These are phyloP conservation scores for Pezizomycotina sp. DNA, from an alignment of 2,329 filamentous ascomycete species.

Conservation along the genomic window DNA sequence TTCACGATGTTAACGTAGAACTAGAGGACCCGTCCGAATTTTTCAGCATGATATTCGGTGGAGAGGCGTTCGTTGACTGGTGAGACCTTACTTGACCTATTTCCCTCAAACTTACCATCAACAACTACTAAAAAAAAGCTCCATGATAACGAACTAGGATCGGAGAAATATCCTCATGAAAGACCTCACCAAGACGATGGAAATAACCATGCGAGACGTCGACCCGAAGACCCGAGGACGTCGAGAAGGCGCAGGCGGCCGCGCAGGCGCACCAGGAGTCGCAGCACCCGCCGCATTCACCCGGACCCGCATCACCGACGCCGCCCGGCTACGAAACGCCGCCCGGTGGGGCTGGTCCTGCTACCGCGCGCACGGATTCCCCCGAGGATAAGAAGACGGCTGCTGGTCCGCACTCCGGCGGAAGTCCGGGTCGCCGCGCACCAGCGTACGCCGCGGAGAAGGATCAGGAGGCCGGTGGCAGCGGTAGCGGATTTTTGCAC, in stretches of 20 bases:
- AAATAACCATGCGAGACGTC: slow-evolving; percentile 74
- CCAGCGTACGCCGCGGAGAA: slow-evolving; percentile 32
- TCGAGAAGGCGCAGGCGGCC: slow-evolving; percentile 32
- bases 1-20: too few relatives aligned
- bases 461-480: slow-evolving; percentile 25
- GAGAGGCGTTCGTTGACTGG: slow-evolving; percentile 85
- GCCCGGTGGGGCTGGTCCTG: too few relatives aligned
- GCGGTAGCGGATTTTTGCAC: neutral
- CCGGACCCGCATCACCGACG: slow-evolving; percentile 13
- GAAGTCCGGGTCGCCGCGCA: slow-evolving; percentile 19
- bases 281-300: slow-evolving; percentile 8
- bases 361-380: too few relatives aligned
- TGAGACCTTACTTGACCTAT: slow-evolving; percentile 8
- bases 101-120: too few relatives aligned
- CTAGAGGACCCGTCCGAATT: slow-evolving; percentile 83
- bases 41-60: slow-evolving; percentile 96
- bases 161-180: slow-evolving; percentile 97
- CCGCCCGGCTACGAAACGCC: too few relatives aligned
- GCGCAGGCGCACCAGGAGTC: slow-evolving; percentile 21
- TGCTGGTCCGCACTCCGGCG: neutral
- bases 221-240: slow-evolving; percentile 51
- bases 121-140: too few relatives aligned
- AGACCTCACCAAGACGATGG: slow-evolving; percentile 94
- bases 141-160: too few relatives aligned
- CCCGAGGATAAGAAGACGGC: too few relatives aligned